Percentiles rank a stretch among this genome's conserved stretches.
These are phyloP conservation scores for Larix sibirica DNA, from an alignment of 83 land plant genomes.

Conservation along the genomic window DNA sequence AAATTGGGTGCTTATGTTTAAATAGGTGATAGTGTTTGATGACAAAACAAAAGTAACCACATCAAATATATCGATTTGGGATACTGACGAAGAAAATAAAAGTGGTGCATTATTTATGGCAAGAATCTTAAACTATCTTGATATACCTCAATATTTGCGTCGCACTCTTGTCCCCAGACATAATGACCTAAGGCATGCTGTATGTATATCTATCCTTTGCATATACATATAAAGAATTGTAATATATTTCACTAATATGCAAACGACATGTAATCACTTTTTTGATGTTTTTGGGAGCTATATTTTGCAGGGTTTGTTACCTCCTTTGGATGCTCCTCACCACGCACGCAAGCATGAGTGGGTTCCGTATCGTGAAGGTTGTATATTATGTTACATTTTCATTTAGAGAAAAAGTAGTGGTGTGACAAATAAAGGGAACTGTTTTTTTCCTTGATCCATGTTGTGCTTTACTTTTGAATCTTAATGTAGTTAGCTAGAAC, in stretches of 20 bases:
- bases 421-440: not conserved
- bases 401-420: not conserved
- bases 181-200: slow-evolving; percentile 78
- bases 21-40: slow-evolving; percentile 94
- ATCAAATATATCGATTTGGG: slow-evolving; percentile 19
- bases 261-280: not conserved
- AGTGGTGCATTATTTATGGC: slow-evolving; percentile 81
- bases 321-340: slow-evolving; percentile 98
- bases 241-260: not conserved
- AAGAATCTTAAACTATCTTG: slow-evolving; percentile 79
- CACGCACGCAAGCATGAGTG: slow-evolving; percentile 96
- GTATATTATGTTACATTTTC: not conserved
- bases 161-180: slow-evolving; percentile 81
- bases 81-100: slow-evolving; percentile 37
- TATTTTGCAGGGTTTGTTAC: slow-evolving; percentile 74
- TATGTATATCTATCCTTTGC: slow-evolving; percentile 22
- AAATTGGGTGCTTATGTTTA: not conserved
- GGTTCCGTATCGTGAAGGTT: slow-evolving; percentile 95
- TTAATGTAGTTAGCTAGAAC: not conserved
- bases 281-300: not conserved
- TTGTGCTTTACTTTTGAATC: not conserved
- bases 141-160: slow-evolving; percentile 93
- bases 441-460: not conserved
- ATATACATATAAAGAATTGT: not conserved
- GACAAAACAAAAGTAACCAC: slow-evolving; percentile 33